Evolutionary conservation across 148 eudicot species (phyloP), one percentile per base, ranked within the genome.

Genomic region (Cornus kousa): DNA sequence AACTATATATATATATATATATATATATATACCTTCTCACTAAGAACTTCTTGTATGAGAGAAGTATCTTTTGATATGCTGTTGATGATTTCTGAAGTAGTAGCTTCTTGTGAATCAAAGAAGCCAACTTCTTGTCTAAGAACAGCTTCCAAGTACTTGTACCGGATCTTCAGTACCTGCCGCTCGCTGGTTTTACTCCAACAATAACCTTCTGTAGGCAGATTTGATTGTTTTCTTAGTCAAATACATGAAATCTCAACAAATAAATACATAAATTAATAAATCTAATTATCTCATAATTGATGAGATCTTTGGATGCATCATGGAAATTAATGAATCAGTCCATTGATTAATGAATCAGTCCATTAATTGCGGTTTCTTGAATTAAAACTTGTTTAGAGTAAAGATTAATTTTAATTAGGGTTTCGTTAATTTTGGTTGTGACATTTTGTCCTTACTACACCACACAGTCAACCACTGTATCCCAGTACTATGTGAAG

Each of bases 31-130:
- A 95, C 97, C 98, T 95, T 95, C 72, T 95, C 98, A 82, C 97
- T 93, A 37, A 95, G 87, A 72, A 95, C 90, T 81, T 93, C 94
- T 91, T 93, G 98, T 32, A 95, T 85, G 71, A 95, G 94, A 80
- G 88, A 88, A 80, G 96, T 85, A 66, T 93, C 94, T 82, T 91
- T 95, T 2, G 96, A 90, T 40, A 95, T 95, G 84, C 94, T 88
- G 70, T 91, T 88, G 1, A 90, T 86, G 79, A 93, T 83, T 77
- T 95, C 97, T 4, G 94, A 95, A 83, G 97, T 93, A 13, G 98
- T 90, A 64, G 94, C 97, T 83, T 90, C 97, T 89, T 95, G 98
- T 73, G 98, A 93, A 87, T 95, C 98, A 81, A 95, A 95, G 83
- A 93, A 93, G 0, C 97, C 97, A 22, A 91, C 96, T 75, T 95